phyloP scores from a whole-genome alignment of 805 yeast genomes.

The Clavispora fructus region DNA sequence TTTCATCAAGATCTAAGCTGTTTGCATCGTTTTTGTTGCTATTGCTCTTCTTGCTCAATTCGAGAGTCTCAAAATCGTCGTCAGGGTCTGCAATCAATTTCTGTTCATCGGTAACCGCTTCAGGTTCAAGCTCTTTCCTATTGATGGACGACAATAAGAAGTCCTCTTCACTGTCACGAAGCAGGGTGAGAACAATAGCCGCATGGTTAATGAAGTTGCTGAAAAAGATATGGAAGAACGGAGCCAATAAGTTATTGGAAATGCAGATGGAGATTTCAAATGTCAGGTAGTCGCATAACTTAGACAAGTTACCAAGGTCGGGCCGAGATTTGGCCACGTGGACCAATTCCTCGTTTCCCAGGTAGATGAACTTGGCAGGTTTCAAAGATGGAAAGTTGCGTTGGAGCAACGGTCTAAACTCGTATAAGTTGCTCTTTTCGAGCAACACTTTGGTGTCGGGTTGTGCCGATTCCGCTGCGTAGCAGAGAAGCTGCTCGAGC shows the following conservation, averaged over 20 bases:
- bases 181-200: slow-evolving; percentile 59
- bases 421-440: slow-evolving; percentile 50
- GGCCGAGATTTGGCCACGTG: slow-evolving; percentile 25
- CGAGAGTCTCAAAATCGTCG: slow-evolving; percentile 1
- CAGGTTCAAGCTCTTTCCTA: slow-evolving; percentile 35
- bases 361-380: slow-evolving; percentile 49
- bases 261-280: slow-evolving; percentile 18
- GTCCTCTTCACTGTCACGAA: slow-evolving; percentile 74
- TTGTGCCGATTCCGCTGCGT: slow-evolving; percentile 52
- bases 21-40: background rate
- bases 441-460: slow-evolving; percentile 27
- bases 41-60: background rate
- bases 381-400: slow-evolving; percentile 55
- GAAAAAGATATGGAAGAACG: slow-evolving; percentile 46
- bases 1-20: slow-evolving; percentile 48
- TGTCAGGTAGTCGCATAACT: slow-evolving; percentile 24
- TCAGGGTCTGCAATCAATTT: background rate
- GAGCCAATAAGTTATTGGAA: slow-evolving; percentile 29
- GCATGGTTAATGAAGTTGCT: slow-evolving; percentile 55
- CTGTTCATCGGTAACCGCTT: background rate
- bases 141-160: slow-evolving; percentile 48
- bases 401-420: slow-evolving; percentile 62
- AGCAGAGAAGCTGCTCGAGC: slow-evolving; percentile 58
- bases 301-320: slow-evolving; percentile 21
- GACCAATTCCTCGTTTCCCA: slow-evolving; percentile 31